Evolutionary conservation across 2,329 filamentous ascomycete genomes (phyloP).

Genomic region (Penicillium sp.): DNA sequence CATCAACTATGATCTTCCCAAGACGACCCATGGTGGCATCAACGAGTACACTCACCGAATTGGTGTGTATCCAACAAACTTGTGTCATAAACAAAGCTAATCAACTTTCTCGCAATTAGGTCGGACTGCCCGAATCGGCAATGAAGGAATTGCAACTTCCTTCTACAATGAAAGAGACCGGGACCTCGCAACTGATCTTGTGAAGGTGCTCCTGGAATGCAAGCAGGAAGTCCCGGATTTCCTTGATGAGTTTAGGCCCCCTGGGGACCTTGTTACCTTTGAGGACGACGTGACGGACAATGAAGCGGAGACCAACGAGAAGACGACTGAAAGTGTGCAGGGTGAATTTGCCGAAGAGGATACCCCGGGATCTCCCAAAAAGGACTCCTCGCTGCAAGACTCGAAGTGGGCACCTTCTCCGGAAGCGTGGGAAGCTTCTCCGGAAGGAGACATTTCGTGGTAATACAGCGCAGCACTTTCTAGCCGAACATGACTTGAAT

Average conservation of each 20-base stretch:
- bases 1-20: conserved; percentile 87
- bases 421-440: too few species aligned
- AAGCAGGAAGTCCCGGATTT: conserved; percentile 78
- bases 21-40: conserved; percentile 70
- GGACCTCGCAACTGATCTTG: conserved; percentile 64
- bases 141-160: conserved; percentile 76
- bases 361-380: too few species aligned
- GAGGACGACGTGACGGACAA: conserved; percentile 25
- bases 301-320: too few species aligned
- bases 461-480: too few species aligned
- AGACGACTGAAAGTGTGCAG: too few species aligned
- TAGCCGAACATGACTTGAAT: too few species aligned
- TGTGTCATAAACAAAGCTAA: background rate
- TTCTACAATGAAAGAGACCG: conserved; percentile 79
- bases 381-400: too few species aligned
- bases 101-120: conserved; percentile 45
- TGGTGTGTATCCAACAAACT: conserved; percentile 63
- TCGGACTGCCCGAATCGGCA: conserved; percentile 88
- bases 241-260: conserved; percentile 53
- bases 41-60: conserved; percentile 93
- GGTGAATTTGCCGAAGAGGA: background rate
- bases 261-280: conserved; percentile 51
- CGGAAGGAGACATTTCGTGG: too few species aligned
- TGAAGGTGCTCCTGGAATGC: conserved; percentile 75
- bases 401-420: too few species aligned